phyloP scores from a whole-genome alignment of 352 stramenopile genomes.

The Globisporangium cystogenes region DNA sequence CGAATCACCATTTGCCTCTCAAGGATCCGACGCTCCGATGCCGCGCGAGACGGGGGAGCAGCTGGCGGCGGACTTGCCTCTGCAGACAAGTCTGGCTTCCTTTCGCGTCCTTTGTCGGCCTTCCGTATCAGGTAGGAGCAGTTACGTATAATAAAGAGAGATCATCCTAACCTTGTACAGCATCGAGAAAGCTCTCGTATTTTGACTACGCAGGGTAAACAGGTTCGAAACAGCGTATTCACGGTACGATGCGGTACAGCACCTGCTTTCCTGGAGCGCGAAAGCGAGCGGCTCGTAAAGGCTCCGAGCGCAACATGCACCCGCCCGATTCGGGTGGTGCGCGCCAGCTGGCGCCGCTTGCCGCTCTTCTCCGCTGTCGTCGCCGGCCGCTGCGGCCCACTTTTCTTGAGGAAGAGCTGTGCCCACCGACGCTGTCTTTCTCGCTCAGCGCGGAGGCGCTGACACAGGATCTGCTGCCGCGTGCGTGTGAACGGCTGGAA shows the following conservation, averaged over 20 bases:
- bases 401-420: neutral
- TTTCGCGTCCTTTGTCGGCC: neutral
- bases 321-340: neutral
- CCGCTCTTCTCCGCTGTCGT: neutral
- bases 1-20: neutral
- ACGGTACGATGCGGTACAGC: neutral
- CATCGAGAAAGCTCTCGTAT: neutral
- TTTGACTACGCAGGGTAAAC: neutral
- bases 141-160: neutral
- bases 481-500: neutral
- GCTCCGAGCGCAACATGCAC: neutral
- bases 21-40: conserved; percentile 1
- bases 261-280: neutral
- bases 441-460: neutral
- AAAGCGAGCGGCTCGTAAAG: neutral
- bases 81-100: conserved; percentile 6
- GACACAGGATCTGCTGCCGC: neutral
- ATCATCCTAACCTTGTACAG: neutral
- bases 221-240: neutral
- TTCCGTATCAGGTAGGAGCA: neutral
- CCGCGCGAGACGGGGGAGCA: conserved; percentile 1
- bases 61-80: conserved; percentile 10
- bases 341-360: neutral
- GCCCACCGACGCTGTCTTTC: neutral
- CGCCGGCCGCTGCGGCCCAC: neutral